Conservation (phyloP, 495 filamentous ascomycete genomes). For the Extremus antarcticus region DNA sequence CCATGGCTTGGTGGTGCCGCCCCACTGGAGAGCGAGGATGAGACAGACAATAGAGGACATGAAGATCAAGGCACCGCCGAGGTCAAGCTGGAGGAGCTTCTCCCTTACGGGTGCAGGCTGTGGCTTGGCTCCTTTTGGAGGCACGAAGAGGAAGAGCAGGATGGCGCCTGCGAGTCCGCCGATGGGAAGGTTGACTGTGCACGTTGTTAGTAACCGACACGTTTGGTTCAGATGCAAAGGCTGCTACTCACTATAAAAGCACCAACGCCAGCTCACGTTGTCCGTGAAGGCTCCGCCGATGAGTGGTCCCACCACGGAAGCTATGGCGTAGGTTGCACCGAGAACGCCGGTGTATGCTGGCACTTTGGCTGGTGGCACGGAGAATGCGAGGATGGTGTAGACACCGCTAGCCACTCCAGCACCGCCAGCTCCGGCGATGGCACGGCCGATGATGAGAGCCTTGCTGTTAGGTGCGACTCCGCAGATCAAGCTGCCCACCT, state of each 20-base stretch:
- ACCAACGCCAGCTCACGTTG: constrained; percentile 68
- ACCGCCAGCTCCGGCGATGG: constrained; percentile 68
- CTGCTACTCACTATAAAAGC: constrained; percentile 46
- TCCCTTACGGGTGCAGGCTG: constrained; percentile 25
- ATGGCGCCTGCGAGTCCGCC: constrained; percentile 55
- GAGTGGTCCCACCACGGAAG: constrained; percentile 60
- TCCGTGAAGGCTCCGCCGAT: constrained; percentile 44
- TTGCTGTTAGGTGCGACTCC: constrained; percentile 64
- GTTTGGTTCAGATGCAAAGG: neutral
- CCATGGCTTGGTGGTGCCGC: constrained; percentile 62
- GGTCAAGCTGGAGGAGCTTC: constrained; percentile 46
- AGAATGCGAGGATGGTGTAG: constrained; percentile 65
- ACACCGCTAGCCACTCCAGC: constrained; percentile 77
- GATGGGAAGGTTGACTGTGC: constrained; percentile 47
- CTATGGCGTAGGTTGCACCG: constrained; percentile 9
- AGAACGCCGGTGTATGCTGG: constrained; percentile 9
- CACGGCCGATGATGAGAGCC: constrained; percentile 72
- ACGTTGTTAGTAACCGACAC: neutral
- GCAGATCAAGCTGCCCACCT: constrained; percentile 53
- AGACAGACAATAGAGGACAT: constrained; percentile 61
- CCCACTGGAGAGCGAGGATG: constrained; percentile 78
- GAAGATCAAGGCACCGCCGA: constrained; percentile 54
- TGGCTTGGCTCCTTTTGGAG: constrained; percentile 6
- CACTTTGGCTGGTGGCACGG: constrained; percentile 47
- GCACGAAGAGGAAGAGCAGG: constrained; percentile 39